Evolutionary conservation across 2,329 filamentous ascomycete species (phyloP).

Genomic region (Cryoendolithus antarcticus): DNA sequence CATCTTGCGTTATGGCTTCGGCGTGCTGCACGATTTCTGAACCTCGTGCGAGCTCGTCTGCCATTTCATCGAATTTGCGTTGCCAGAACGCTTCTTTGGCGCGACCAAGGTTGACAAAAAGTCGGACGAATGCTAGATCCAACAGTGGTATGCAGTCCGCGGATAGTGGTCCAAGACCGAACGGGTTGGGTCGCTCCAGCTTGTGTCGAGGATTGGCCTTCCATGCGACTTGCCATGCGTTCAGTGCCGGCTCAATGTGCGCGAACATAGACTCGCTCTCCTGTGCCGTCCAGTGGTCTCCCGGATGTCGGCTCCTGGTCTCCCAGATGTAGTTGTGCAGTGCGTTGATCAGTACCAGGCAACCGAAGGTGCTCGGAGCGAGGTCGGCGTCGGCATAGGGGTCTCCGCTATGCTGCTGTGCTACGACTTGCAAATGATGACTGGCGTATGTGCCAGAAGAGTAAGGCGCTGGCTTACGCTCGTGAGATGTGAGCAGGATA

Average conservation of each 20-base stretch:
- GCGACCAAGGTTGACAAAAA: slow-evolving; percentile 86
- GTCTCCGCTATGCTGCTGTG: no score
- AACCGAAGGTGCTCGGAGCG: slow-evolving; percentile 81
- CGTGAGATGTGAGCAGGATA: slow-evolving; percentile 66
- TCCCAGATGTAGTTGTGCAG: slow-evolving; percentile 99
- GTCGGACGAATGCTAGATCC: slow-evolving; percentile 79
- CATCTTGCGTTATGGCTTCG: slow-evolving; percentile 27
- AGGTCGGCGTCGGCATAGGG: slow-evolving; percentile 43
- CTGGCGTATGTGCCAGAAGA: no score
- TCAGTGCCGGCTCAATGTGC: slow-evolving; percentile 84
- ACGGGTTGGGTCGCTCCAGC: slow-evolving; percentile 73
- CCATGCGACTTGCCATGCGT: slow-evolving; percentile 92
- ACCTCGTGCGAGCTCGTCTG: slow-evolving; percentile 69
- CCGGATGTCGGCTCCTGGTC: slow-evolving; percentile 78
- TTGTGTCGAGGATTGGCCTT: slow-evolving; percentile 74
- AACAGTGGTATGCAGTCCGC: slow-evolving; percentile 84
- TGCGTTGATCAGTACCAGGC: slow-evolving; percentile 81
- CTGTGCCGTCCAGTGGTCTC: slow-evolving; percentile 76
- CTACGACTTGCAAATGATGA: no score
- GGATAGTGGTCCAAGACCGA: slow-evolving; percentile 67
- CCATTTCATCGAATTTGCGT: slow-evolving; percentile 83
- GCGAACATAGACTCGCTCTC: slow-evolving; percentile 94
- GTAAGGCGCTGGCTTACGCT: slow-evolving; percentile 30
- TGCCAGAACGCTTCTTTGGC: slow-evolving; percentile 93
- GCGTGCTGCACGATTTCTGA: slow-evolving; percentile 63